phyloP scores from a whole-genome alignment of 345 rosid genomes.

The Salix arbutifolia region DNA sequence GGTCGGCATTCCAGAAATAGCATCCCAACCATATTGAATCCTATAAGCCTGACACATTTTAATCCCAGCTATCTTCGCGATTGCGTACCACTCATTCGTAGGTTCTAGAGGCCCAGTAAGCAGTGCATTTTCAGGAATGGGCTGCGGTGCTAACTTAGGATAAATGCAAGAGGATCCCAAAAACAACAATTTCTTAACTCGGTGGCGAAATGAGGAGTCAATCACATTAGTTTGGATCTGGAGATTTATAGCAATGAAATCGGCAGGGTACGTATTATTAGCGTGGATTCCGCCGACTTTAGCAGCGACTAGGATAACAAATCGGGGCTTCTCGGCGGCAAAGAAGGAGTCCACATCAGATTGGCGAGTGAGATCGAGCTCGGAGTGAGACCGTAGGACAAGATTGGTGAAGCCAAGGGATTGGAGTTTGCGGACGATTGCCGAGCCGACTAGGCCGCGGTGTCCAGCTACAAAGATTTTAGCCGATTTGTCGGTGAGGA shows the following conservation, averaged over 20 bases:
- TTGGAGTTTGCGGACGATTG: slow-evolving; percentile 70
- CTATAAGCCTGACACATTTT: slow-evolving; percentile 94
- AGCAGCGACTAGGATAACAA: slow-evolving; percentile 80
- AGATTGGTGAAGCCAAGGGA: slow-evolving; percentile 62
- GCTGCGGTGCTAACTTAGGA: slow-evolving; percentile 92
- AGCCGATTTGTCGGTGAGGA: slow-evolving; percentile 58
- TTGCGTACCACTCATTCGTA: slow-evolving; percentile 91
- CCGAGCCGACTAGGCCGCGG: slow-evolving; percentile 86
- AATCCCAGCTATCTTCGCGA: slow-evolving; percentile 89
- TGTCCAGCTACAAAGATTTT: slow-evolving; percentile 96
- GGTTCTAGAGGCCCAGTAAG: slow-evolving; percentile 85
- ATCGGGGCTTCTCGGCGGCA: slow-evolving; percentile 55
- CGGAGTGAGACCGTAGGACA: slow-evolving; percentile 61
- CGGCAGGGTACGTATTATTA: slow-evolving; percentile 92
- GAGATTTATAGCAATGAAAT: slow-evolving; percentile 84
- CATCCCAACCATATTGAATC: slow-evolving; percentile 70
- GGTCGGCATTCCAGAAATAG: slow-evolving; percentile 92
- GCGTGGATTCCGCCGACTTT: slow-evolving; percentile 98
- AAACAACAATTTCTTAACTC: slow-evolving; percentile 74
- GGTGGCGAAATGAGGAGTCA: slow-evolving; percentile 62
- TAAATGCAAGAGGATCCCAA: slow-evolving; percentile 93
- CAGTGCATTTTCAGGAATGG: slow-evolving; percentile 72
- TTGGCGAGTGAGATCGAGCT: slow-evolving; percentile 86
- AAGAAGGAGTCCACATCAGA: slow-evolving; percentile 74
- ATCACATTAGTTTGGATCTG: slow-evolving; percentile 93